These are phyloP conservation scores for Colletotrichum trifolii DNA, from an alignment of 2,329 filamentous ascomycete species.

Conservation along the genomic window DNA sequence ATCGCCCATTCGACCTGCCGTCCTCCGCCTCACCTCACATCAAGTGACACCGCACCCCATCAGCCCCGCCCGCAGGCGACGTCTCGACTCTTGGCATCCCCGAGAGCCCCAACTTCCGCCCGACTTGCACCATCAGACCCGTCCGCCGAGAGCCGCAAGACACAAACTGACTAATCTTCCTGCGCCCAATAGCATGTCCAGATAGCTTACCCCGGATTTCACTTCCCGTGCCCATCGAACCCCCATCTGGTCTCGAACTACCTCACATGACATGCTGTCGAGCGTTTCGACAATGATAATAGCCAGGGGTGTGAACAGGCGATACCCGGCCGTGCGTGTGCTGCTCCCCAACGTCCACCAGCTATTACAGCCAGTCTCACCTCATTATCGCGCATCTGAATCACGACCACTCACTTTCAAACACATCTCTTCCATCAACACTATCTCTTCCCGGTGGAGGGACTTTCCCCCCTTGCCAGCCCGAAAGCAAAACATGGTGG, in stretches of 20 bases:
- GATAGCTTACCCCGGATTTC: conserved; percentile 11
- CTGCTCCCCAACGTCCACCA: conserved; percentile 11
- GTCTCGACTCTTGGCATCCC: too few relatives aligned
- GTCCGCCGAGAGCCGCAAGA: not conserved
- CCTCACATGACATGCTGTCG: conserved; percentile 23
- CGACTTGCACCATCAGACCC: not conserved
- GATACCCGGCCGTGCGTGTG: not conserved
- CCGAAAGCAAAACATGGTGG: too few relatives aligned
- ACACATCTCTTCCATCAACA: conserved; percentile 4
- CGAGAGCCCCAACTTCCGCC: too few relatives aligned
- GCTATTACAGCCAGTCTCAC: not conserved
- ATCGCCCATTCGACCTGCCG: too few relatives aligned
- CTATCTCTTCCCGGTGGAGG: too few relatives aligned
- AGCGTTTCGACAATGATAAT: conserved; percentile 28
- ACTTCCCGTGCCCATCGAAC: not conserved
- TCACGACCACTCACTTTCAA: conserved; percentile 17
- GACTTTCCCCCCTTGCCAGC: too few relatives aligned
- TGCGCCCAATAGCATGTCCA: conserved; percentile 1
- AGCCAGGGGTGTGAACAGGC: not conserved
- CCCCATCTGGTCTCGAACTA: conserved; percentile 13
- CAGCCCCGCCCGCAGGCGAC: too few relatives aligned
- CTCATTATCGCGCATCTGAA: not conserved
- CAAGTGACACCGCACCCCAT: too few relatives aligned
- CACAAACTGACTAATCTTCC: not conserved
- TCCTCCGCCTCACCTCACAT: too few relatives aligned